Conservation (phyloP, 2,329 filamentous ascomycete species). For the Aspergillus niger region DNA sequence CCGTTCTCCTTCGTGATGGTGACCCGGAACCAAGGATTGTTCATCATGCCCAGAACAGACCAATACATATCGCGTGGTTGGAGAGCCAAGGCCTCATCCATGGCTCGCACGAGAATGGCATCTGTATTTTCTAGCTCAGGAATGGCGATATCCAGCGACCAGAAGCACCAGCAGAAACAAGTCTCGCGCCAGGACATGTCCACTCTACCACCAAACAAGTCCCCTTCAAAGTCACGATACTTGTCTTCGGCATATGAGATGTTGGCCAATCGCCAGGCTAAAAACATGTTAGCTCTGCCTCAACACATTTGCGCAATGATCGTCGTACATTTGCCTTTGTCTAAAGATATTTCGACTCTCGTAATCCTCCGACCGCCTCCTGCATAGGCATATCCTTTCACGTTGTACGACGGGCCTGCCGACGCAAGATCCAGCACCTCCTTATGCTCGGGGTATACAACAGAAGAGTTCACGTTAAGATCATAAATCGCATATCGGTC, state of each 20-base stretch:
- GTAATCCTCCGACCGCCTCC: slow-evolving; percentile 84
- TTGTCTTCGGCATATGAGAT: slow-evolving; percentile 83
- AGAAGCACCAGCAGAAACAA: slow-evolving; percentile 91
- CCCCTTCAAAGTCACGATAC: slow-evolving; percentile 67
- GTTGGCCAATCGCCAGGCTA: slow-evolving; percentile 71
- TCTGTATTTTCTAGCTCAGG: slow-evolving; percentile 63
- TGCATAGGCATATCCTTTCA: slow-evolving; percentile 82
- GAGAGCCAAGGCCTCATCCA: slow-evolving; percentile 86
- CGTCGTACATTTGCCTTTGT: slow-evolving; percentile 67
- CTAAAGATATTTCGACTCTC: slow-evolving; percentile 77
- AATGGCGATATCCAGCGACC: slow-evolving; percentile 70
- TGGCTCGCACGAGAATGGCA: slow-evolving; percentile 78
- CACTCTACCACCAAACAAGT: slow-evolving; percentile 72
- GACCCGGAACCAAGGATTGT: slow-evolving; percentile 90
- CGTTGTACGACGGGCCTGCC: slow-evolving; percentile 59
- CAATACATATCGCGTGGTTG: slow-evolving; percentile 95
- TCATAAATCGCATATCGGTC: slow-evolving; percentile 93
- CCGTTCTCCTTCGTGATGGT: slow-evolving; percentile 69
- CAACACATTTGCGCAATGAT: not conserved
- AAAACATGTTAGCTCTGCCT: slow-evolving; percentile 12
- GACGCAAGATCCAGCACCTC: slow-evolving; percentile 61
- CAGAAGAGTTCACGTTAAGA: slow-evolving; percentile 81
- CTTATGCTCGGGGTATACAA: slow-evolving; percentile 76
- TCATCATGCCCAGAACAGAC: slow-evolving; percentile 96
- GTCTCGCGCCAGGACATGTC: slow-evolving; percentile 82